These are phyloP conservation scores for Pyrus betulifolia DNA, from an alignment of 306 rosid genomes.

Conservation along the genomic window DNA sequence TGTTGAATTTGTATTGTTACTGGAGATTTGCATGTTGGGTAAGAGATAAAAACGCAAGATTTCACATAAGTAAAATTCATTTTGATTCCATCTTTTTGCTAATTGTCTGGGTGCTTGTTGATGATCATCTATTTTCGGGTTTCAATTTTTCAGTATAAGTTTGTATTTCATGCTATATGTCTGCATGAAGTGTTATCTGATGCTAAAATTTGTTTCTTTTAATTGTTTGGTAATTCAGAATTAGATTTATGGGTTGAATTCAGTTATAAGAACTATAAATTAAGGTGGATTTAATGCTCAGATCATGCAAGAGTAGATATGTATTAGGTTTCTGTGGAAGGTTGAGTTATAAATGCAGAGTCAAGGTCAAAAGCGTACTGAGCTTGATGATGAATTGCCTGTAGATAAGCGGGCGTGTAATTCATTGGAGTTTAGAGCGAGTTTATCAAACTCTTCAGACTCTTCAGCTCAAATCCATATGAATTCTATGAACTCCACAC, in stretches of 20 bases:
- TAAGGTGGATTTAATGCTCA: not conserved
- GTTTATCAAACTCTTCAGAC: constrained; percentile 62
- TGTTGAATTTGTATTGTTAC: not conserved
- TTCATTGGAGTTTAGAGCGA: constrained; percentile 77
- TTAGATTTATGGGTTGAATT: not conserved
- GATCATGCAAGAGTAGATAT: constrained; percentile 25
- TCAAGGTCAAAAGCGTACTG: constrained; percentile 82
- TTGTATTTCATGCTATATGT: not conserved
- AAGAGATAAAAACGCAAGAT: not conserved
- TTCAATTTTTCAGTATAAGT: not conserved
- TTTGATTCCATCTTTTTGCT: not conserved
- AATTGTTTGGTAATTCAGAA: not conserved
- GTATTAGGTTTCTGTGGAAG: constrained; percentile 16
- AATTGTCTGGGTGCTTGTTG: not conserved
- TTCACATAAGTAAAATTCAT: not conserved
- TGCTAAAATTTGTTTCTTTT: not conserved
- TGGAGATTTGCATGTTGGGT: not conserved
- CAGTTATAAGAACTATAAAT: not conserved
- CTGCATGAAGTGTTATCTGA: not conserved
- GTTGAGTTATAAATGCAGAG: constrained; percentile 52
- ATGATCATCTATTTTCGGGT: not conserved
- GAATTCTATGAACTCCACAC: constrained; percentile 34
- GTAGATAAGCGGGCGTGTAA: constrained; percentile 86
- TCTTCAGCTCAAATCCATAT: constrained; percentile 49
- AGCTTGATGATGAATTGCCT: constrained; percentile 69